Evolutionary conservation across 306 rosid genomes (phyloP).

Genomic region (Ormosia emarginata): DNA sequence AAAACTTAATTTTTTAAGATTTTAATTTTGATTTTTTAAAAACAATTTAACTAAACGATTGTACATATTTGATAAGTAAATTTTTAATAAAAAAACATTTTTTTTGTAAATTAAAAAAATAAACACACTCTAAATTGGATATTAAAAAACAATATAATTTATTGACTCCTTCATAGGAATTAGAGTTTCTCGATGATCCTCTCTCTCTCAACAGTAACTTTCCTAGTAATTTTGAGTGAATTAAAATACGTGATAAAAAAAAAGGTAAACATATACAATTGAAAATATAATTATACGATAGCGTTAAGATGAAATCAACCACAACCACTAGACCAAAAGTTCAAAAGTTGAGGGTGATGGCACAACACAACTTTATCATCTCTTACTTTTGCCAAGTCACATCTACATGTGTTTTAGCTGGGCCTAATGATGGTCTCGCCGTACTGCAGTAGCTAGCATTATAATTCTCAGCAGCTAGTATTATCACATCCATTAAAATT

Average conservation of each 20-base stretch:
- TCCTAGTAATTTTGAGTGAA: not conserved
- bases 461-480: not conserved
- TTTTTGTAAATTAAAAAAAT: too few relatives aligned
- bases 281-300: not conserved
- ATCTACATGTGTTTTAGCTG: not conserved
- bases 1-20: too few relatives aligned
- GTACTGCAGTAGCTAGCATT: not conserved
- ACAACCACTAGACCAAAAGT: not conserved
- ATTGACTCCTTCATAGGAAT: too few relatives aligned
- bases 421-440: not conserved
- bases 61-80: too few relatives aligned
- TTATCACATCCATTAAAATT: not conserved
- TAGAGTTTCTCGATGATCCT: too few relatives aligned
- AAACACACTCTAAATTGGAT: too few relatives aligned
- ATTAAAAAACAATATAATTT: too few relatives aligned
- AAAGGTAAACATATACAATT: not conserved
- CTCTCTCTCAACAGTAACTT: not conserved
- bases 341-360: not conserved
- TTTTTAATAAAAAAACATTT: too few relatives aligned
- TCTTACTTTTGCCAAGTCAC: not conserved
- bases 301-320: not conserved
- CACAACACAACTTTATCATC: not conserved
- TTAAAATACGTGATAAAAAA: not conserved
- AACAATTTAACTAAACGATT: too few relatives aligned
- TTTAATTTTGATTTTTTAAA: too few relatives aligned